Base-by-base conservation (phyloP, 2,329 filamentous ascomycete genomes). In the Ophiocordyceps polyrhachis-furcata region DNA sequence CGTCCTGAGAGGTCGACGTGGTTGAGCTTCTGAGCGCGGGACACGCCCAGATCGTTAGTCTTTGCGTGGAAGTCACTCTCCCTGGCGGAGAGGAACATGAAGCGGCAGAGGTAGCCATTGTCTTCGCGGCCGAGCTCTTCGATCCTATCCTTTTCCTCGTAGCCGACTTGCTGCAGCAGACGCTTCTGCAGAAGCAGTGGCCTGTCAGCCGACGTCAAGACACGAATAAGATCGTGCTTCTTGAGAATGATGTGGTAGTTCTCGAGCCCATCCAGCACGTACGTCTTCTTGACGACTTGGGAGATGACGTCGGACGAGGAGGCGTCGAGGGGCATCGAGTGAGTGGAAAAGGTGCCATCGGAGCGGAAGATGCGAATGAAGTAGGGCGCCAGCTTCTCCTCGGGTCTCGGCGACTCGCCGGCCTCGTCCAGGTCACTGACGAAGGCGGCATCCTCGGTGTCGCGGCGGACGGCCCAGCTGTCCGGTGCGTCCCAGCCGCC, bases 221-320 rank as follows among this genome's bases (percentile, higher is more conserved):
- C 83, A 41, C 88, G 76, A 17, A 86, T 82, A 20, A 93, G 73
- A 53, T 93, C 86, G 58, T 95, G 88, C 63, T 93, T 95, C 53
- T 83, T 85, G 68, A 98, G 76, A 38, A 96, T 82, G 48, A 98
- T 93, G 58, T 95, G 85, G 60, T 94, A 98, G 52, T 94, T 94
- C 54, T 91, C 84, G 47, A 93, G 65, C 50, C 86, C 83, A 53
- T 95, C 89, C 46, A 87, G 83, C 32, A 94, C 72, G 53, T 91
- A 91, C 3, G 89, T 93, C 66, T 96, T 96, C 65, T 91, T 93
- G 46, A 89, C 82, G 50, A 98, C 75, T 58, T 91, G 84, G n/a
- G 78, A 73, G 50, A 96, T 80, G 41, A 96, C 80, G 47, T 98
- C 89, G 17, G 76, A 72, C 17, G 93, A 89, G 0, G 82, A 88